Evolutionary conservation across 1,284 basidiomycete species (phyloP).

Genomic region (Kalmanozyma brasiliensis): DNA sequence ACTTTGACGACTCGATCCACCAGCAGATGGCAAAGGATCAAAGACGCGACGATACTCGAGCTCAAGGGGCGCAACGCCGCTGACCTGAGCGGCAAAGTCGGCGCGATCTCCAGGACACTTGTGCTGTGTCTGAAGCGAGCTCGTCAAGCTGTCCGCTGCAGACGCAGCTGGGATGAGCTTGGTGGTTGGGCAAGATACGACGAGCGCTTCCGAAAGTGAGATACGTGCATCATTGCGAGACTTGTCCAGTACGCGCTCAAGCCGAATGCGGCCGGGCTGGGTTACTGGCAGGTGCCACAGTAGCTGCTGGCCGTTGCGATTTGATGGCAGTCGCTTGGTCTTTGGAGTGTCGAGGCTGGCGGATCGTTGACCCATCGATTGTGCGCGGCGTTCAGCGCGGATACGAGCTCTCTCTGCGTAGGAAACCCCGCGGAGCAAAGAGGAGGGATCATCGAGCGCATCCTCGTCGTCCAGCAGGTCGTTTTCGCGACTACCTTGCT

Average conservation of each 20-base stretch:
- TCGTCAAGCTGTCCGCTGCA: background rate
- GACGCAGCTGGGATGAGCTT: constrained; percentile 34
- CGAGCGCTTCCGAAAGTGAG: constrained; percentile 46
- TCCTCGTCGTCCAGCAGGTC: constrained; percentile 34
- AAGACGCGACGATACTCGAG: constrained; percentile 54
- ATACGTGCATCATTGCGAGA: constrained; percentile 58
- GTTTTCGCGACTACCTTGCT: constrained; percentile 8
- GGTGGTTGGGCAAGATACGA: constrained; percentile 63
- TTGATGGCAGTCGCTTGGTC: constrained; percentile 12
- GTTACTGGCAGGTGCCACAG: constrained; percentile 58
- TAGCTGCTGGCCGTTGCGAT: constrained; percentile 24
- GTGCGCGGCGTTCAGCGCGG: constrained; percentile 35
- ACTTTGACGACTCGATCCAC: constrained; percentile 3
- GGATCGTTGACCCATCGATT: constrained; percentile 17
- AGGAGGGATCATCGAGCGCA: constrained; percentile 36
- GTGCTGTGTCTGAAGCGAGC: constrained; percentile 31
- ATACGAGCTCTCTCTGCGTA: constrained; percentile 42
- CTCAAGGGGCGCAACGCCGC: constrained; percentile 60
- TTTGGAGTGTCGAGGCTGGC: constrained; percentile 28
- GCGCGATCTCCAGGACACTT: constrained; percentile 60
- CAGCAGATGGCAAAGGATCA: constrained; percentile 20
- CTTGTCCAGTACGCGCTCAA: constrained; percentile 62
- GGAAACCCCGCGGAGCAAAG: constrained; percentile 36
- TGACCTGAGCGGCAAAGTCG: constrained; percentile 51
- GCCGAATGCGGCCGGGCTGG: constrained; percentile 53